Evolutionary conservation across 2,329 filamentous ascomycete genomes (phyloP).

Genomic region (Dendrostoma leiphaemia): DNA sequence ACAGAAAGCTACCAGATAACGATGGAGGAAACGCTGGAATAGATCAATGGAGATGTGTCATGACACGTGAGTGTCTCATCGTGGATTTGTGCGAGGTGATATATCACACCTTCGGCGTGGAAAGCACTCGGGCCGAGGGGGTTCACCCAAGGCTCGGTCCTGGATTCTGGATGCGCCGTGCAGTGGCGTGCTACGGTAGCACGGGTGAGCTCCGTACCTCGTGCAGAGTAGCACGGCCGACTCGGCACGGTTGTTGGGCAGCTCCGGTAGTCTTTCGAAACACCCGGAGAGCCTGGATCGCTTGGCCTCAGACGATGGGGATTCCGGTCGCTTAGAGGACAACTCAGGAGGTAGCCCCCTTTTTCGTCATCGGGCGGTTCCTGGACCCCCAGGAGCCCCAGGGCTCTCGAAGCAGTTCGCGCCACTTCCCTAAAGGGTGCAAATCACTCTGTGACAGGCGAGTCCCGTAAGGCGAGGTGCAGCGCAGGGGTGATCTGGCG

Average conservation of each 20-base stretch:
- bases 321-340: not conserved
- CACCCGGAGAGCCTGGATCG: not conserved
- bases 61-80: not conserved
- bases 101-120: not conserved
- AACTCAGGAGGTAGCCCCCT: slow-evolving; percentile 7
- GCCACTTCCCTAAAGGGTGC: slow-evolving; percentile 4
- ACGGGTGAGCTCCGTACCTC: no score
- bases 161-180: no score
- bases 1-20: no score
- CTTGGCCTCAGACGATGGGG: not conserved
- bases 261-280: not conserved
- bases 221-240: no score
- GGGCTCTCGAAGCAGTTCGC: not conserved
- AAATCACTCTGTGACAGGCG: slow-evolving; percentile 9
- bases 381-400: not conserved
- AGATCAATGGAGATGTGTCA: no score
- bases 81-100: not conserved
- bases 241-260: no score
- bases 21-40: no score
- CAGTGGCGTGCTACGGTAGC: no score
- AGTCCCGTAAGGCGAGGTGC: slow-evolving; percentile 18
- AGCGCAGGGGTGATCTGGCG: slow-evolving; percentile 1
- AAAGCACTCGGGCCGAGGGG: not conserved
- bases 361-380: not conserved
- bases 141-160: no score